Base-by-base conservation (phyloP, 208 protist genomes). In the Acanthamoeba quina region DNA sequence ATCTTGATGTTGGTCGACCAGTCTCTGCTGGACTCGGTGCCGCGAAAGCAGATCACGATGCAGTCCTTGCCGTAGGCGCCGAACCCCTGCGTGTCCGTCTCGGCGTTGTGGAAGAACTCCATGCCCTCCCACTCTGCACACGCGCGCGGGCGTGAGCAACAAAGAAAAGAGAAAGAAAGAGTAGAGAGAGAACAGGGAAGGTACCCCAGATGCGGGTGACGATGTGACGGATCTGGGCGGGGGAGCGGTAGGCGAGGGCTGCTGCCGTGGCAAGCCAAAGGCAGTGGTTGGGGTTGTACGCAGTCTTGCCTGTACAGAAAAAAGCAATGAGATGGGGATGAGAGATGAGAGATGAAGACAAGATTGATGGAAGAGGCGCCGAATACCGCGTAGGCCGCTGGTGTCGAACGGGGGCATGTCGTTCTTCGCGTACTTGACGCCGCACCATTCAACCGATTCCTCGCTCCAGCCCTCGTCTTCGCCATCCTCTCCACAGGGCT, bases 41-140 rank as follows among this genome's bases (percentile, higher is more conserved):
- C 90, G 24, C 90, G 70, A n/a, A 93, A 93, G 68, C 68, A 68
- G 44, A 93, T 76, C 9, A 93, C 37, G 34, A 76, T 47, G 72
- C 41, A 60, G 2, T 93, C 68, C 24, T 82, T 58, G 62, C 37
- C 58, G 47, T 83, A 93, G 44, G 64, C 64, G 6, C 90, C 90
- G 29, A 83, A 93, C 10, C 52, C 90, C 34, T 91, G 66, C 24
- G 85, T 52, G 41, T 66, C 54, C 6, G 41, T 90, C 19, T 37
- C 60, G 2, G 66, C 19, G 49, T 47, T 37, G 47, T 76, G 52
- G 44, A 66, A 91, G 62, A 91, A 91, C 76, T 58, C 5, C 49
- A 85, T 85, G 29, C 6, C 34, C 19, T 85, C 62, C 66, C 85
- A 91, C 26, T 47, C 49, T 91, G 19, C 37, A 3, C 41, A 44